Conservation (phyloP, 768 basidiomycete species). For the Xerocomellus dryophilus region DNA sequence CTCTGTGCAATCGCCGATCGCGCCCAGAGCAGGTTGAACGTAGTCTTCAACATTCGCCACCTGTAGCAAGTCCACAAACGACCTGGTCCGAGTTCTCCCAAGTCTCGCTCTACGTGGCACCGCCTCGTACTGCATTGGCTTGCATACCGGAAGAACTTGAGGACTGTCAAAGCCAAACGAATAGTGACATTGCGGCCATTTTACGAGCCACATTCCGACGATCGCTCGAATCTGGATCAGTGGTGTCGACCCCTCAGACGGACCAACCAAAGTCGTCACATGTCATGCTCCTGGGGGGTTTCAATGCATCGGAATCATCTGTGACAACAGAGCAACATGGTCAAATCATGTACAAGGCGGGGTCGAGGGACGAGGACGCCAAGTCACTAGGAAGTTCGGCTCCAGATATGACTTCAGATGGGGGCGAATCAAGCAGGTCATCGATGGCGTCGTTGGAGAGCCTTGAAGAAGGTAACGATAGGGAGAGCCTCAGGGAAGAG, state of each 20-base stretch:
- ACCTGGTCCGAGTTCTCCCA: constrained; percentile 33
- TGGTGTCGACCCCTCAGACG: background rate
- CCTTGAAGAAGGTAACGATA: constrained; percentile 11
- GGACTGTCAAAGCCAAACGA: constrained; percentile 21
- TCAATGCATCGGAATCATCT: background rate
- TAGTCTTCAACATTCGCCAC: background rate
- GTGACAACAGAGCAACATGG: background rate
- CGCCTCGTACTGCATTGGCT: constrained; percentile 19
- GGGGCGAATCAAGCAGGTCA: constrained; percentile 20
- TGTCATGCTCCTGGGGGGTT: background rate
- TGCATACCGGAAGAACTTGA: constrained; percentile 33
- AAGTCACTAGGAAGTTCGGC: constrained; percentile 19
- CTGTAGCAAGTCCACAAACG: constrained; percentile 12
- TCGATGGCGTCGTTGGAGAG: constrained; percentile 28
- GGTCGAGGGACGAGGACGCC: constrained; percentile 13
- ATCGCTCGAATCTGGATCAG: constrained; percentile 10
- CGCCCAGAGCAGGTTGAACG: background rate
- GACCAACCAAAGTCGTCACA: background rate
- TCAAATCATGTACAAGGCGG: background rate
- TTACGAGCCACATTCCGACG: constrained; percentile 13
- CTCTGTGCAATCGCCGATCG: constrained; percentile 6
- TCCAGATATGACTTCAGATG: constrained; percentile 28
- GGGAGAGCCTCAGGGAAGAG: constrained; percentile 26
- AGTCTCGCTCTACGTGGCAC: constrained; percentile 16
- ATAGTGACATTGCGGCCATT: constrained; percentile 10